A percentile compares a stretch with the other conserved stretches of the same genome.
phyloP scores from a whole-genome alignment of 768 basidiomycete genomes.

The Psilocybe cyanescens region DNA sequence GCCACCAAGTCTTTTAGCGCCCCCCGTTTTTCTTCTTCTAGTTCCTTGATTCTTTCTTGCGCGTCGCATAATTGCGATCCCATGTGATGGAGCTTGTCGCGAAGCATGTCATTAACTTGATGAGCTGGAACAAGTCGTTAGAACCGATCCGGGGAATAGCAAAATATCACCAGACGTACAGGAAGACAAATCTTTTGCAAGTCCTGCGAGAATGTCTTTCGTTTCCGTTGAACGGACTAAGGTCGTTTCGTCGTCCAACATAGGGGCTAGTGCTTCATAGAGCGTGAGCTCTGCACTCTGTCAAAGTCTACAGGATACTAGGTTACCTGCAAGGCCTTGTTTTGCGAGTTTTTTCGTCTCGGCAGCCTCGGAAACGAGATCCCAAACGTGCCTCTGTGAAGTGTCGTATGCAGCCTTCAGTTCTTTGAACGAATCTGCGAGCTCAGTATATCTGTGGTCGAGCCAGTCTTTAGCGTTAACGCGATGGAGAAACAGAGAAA shows the following conservation, averaged over 20 bases:
- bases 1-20: conserved; percentile 23
- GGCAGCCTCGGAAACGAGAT: conserved; percentile 17
- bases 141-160: neutral
- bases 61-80: conserved; percentile 36
- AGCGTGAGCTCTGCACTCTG: neutral
- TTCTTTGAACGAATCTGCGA: conserved; percentile 17
- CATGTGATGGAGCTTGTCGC: conserved; percentile 40
- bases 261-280: conserved; percentile 22
- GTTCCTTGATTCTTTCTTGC: conserved; percentile 34
- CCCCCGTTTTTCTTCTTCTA: conserved; percentile 35
- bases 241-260: conserved; percentile 27
- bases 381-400: conserved; percentile 7
- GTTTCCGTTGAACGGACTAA: conserved; percentile 24
- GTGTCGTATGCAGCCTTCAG: conserved; percentile 21
- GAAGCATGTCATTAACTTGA: conserved; percentile 41
- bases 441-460: conserved; percentile 13
- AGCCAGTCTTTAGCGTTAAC: neutral
- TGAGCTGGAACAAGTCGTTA: conserved; percentile 27
- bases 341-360: conserved; percentile 15
- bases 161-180: conserved; percentile 24
- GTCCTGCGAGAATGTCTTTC: conserved; percentile 24
- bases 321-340: conserved; percentile 18
- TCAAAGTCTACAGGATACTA: neutral
- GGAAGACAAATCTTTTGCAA: conserved; percentile 30
- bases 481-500: neutral